These are phyloP conservation scores for Colletotrichum liaoningense DNA, from an alignment of 2,329 filamentous ascomycete genomes.

Conservation along the genomic window DNA sequence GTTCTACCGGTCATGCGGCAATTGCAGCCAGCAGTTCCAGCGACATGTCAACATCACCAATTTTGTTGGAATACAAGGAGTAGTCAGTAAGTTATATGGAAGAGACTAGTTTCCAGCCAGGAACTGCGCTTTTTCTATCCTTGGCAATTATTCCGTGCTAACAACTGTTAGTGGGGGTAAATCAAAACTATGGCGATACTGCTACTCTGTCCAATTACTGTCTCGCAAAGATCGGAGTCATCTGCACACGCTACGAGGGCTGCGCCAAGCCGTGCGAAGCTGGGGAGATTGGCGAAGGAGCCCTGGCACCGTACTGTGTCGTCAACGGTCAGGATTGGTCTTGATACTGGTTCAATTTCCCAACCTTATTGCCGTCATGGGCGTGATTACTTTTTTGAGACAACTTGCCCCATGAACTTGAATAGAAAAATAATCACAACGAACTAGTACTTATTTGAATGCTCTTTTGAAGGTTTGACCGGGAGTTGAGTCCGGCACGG, in stretches of 20 bases:
- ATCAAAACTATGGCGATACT: conserved; percentile 50
- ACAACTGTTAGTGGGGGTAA: conserved; percentile 47
- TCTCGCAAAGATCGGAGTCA: conserved; percentile 19
- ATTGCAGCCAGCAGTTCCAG: conserved; percentile 19
- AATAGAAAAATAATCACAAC: too few relatives aligned
- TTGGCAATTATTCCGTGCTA: background rate
- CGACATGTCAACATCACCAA: conserved; percentile 28
- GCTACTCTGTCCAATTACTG: conserved; percentile 44
- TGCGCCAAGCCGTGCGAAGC: conserved; percentile 23
- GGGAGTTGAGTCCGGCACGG: too few relatives aligned
- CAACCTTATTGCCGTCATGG: too few relatives aligned
- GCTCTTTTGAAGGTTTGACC: too few relatives aligned
- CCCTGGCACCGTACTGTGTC: conserved; percentile 11
- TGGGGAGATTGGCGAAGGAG: conserved; percentile 13
- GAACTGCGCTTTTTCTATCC: too few relatives aligned
- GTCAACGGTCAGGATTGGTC: conserved; percentile 18
- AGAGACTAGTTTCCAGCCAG: too few relatives aligned
- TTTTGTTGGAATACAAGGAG: conserved; percentile 22
- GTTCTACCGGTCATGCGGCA: conserved; percentile 10
- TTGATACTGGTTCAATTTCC: background rate
- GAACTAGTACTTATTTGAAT: too few relatives aligned
- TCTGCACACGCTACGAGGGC: conserved; percentile 11
- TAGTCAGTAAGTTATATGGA: background rate
- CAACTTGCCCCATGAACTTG: too few relatives aligned
- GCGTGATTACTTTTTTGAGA: too few relatives aligned